These are phyloP conservation scores for Ophiocordyceps camponoti-leonardi DNA, from an alignment of 2,329 filamentous ascomycete species.

Conservation along the genomic window DNA sequence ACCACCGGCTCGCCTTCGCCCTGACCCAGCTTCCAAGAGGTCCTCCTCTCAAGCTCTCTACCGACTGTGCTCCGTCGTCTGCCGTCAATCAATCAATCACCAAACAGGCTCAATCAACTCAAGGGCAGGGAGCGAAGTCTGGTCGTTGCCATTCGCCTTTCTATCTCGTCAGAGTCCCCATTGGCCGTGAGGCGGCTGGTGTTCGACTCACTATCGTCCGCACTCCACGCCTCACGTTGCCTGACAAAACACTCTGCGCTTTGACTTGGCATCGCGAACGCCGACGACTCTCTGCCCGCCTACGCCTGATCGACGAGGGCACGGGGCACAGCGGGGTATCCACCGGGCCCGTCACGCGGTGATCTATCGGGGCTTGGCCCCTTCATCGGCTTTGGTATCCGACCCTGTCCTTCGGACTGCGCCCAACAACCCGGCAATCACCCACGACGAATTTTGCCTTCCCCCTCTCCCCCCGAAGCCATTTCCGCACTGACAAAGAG, in stretches of 20 bases:
- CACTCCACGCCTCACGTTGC: not conserved
- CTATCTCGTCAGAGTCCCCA: not conserved
- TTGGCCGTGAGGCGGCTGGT: not conserved
- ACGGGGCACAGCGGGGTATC: not conserved
- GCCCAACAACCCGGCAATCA: not conserved
- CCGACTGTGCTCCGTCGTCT: not conserved
- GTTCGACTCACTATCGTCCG: not conserved
- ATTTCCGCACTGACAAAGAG: not conserved
- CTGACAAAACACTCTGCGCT: not conserved
- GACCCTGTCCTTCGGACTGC: not conserved
- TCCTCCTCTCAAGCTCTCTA: not conserved
- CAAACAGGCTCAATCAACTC: not conserved
- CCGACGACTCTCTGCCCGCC: not conserved
- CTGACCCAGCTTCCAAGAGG: not conserved
- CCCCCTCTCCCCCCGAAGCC: not conserved
- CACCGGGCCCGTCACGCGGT: not conserved
- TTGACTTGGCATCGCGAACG: not conserved
- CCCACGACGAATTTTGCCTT: not conserved
- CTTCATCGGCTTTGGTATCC: not conserved
- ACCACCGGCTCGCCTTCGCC: not conserved
- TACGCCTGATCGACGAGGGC: not conserved
- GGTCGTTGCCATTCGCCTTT: not conserved
- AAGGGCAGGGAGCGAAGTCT: not conserved
- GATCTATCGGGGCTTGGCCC: constrained; percentile 1
- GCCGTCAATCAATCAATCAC: not conserved